Evolutionary conservation across 2,329 filamentous ascomycete genomes (phyloP).

Genomic region (Torrubiellomyces zombiae): DNA sequence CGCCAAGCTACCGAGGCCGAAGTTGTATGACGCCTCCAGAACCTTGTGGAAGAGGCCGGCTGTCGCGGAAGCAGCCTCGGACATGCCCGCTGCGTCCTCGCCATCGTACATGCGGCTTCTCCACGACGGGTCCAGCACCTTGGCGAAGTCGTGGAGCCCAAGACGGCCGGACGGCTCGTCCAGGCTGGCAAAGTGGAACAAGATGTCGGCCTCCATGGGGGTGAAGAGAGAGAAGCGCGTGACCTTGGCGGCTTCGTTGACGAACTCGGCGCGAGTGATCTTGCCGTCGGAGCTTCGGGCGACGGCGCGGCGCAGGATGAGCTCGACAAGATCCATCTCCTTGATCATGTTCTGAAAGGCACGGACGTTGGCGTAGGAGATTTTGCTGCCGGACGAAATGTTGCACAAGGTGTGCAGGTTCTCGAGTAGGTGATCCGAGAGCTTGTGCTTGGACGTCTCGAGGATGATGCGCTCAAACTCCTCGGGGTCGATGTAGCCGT

Average conservation of each 20-base stretch:
- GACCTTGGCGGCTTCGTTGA: conserved; percentile 81
- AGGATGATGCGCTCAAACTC: conserved; percentile 95
- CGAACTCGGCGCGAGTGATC: conserved; percentile 85
- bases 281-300: conserved; percentile 72
- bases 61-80: conserved; percentile 15
- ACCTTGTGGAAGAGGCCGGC: conserved; percentile 39
- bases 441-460: conserved; percentile 85
- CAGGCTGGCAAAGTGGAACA: conserved; percentile 94
- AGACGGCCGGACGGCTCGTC: conserved; percentile 79
- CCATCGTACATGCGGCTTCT: conserved; percentile 41
- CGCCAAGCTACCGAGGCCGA: conserved; percentile 72
- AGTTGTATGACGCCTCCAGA: conserved; percentile 66
- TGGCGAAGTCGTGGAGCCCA: conserved; percentile 70
- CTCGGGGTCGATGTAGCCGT: conserved; percentile 88
- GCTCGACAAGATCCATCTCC: conserved; percentile 93
- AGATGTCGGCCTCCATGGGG: conserved; percentile 94
- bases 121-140: conserved; percentile 91
- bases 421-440: conserved; percentile 85
- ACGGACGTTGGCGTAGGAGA: conserved; percentile 92
- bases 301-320: conserved; percentile 79
- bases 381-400: conserved; percentile 78
- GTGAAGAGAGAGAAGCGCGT: conserved; percentile 94
- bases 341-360: conserved; percentile 97
- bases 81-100: conserved; percentile 25
- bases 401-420: conserved; percentile 90